These are phyloP conservation scores for Kregervanrija delftensis DNA, from an alignment of 805 yeast genomes.

Conservation along the genomic window DNA sequence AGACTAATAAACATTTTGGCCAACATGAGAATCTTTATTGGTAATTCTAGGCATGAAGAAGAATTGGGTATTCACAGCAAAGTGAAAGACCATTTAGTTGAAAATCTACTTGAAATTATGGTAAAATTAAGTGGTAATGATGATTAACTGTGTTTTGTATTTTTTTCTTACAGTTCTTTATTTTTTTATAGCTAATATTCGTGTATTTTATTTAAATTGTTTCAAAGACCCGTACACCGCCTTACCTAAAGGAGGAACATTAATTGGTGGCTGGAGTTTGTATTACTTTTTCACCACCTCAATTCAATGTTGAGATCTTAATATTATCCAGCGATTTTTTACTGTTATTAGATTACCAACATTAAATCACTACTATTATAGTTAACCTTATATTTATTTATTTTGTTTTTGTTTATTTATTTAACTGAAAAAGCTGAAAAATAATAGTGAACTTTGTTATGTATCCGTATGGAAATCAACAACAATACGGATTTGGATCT, in stretches of 20 bases:
- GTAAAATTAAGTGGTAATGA: slow-evolving; percentile 18
- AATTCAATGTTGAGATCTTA: too few species aligned
- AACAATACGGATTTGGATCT: slow-evolving; percentile 17
- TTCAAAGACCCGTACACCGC: too few species aligned
- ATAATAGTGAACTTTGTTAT: slow-evolving; percentile 3
- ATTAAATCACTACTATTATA: too few species aligned
- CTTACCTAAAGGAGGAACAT: background rate
- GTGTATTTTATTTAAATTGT: too few species aligned
- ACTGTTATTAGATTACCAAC: too few species aligned
- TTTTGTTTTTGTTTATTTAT: too few species aligned
- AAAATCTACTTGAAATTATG: slow-evolving; percentile 17
- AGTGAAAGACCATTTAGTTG: slow-evolving; percentile 19
- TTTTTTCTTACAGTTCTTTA: background rate
- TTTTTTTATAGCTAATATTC: background rate
- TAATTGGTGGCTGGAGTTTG: background rate
- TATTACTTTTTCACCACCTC: background rate
- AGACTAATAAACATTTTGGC: slow-evolving; percentile 22
- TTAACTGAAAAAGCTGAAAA: background rate
- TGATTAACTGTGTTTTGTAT: background rate
- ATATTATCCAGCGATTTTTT: too few species aligned
- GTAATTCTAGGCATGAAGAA: slow-evolving; percentile 14
- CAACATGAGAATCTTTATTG: slow-evolving; percentile 26
- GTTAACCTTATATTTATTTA: too few species aligned
- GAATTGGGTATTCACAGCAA: slow-evolving; percentile 10
- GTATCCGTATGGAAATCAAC: slow-evolving; percentile 22